Evolutionary conservation across 139 green algal genomes (phyloP), one percentile per base, ranked within the genome.

Genomic region (Chlamydomonas asymmetrica): DNA sequence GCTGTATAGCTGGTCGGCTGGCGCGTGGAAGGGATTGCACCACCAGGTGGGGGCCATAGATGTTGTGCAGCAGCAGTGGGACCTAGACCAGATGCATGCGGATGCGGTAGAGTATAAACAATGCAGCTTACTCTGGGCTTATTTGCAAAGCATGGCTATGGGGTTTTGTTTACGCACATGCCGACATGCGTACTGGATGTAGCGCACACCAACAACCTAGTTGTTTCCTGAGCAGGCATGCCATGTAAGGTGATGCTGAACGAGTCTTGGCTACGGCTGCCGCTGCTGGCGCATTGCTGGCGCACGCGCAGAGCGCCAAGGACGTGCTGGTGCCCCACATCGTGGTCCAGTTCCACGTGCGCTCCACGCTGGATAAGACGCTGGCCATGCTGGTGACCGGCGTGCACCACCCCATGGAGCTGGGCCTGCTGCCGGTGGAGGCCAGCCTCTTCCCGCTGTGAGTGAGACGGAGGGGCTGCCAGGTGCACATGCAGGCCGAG

Each of bases 281-380:
- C 22, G 23, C 66, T 49, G 66, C 2, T 4, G 27, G 3, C 48
- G 22, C 3, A 5, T n/a, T n/a, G n/a, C n/a, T n/a, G n/a, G n/a
- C n/a, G n/a, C n/a, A n/a, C n/a, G n/a, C n/a, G n/a, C n/a, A n/a
- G n/a, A n/a, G n/a, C n/a, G 34, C 62, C 34, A 38, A 39, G 34
- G 62, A 68, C 27, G 35, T 37, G 39, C 23, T 34, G 32, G 56
- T 60, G 27, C 74, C 74, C 6, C 65, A 71, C 54, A 80, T 80
- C 35, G 43, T 80, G 18, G 74, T 63, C 2, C 74, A 80, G 74
- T 80, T 80, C 66, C 74, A 70, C 3, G 29, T 75, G 56, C 32
- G 35, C 34, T 38, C 29, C 48, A 66, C 63, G 2, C 62, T 64
- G 41, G 38, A 56, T 23, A 60, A 62, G 18, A 49, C 59, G 32